Base-by-base conservation (phyloP, 2,329 filamentous ascomycete species). In the Nigrograna mackinnonii region DNA sequence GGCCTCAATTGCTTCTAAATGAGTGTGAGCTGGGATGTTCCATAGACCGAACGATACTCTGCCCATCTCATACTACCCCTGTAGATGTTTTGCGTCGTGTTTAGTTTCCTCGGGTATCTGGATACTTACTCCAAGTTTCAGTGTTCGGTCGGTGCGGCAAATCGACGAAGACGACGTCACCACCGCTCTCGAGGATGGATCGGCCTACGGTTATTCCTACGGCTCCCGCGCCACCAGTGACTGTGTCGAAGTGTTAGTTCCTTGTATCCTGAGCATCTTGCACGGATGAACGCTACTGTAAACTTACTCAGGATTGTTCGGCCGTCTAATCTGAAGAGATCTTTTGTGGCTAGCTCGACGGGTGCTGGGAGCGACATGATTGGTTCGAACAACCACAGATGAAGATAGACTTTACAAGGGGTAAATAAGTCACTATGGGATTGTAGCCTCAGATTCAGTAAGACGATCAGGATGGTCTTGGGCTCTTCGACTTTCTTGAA, bases 171-270 rank as follows among this genome's bases (percentile, higher is more conserved):
- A 57, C 41, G 1, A 55, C 54, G 24, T 64, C 59, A 6, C 51
- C 59, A 9, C 60, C 59, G 32, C 52, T 58, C 28, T 63, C 55
- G 13, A 63, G 38, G 4, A 62, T 53, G 4, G 58, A 49, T 39
- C 37, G 52, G 3, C 55, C 57, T 6, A 62, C 46, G 1, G 46
- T 46, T 2, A 43, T 51, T 3, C 59, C 60, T 12, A 63, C 53
- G 13, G 55, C 58, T 13, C 60, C 57, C 5, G 52, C 51, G 5
- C 60, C 60, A 1, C 58, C 60, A n/a, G 59, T 59, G 5, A 64
- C 59, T 60, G 16, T 6, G 22, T 26, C 16, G 9, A 21, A 1
- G 6, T 32, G 13, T 13, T 50, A 6, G 51, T 43, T n/a, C n/a
- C n/a, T n/a, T n/a, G n/a, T n/a, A n/a, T n/a, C n/a, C n/a, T n/a